Evolutionary conservation across 306 rosid species (phyloP).

Genomic region (Begonia masoniana): DNA sequence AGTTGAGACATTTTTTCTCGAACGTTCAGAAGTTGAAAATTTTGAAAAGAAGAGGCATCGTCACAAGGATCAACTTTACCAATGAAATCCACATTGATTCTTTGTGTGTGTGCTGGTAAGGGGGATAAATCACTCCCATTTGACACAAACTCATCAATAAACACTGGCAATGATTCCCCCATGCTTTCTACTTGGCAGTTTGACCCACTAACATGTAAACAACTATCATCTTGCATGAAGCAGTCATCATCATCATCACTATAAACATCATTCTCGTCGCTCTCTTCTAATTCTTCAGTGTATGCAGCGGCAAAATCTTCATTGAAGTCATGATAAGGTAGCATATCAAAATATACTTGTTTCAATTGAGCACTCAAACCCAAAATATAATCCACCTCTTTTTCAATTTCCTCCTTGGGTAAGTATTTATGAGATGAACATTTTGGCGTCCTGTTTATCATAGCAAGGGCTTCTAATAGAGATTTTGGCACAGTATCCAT

Average conservation of each 20-base stretch:
- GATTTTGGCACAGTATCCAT: slow-evolving; percentile 51
- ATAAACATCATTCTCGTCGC: slow-evolving; percentile 30
- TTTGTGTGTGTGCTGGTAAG: slow-evolving; percentile 3
- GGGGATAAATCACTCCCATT: slow-evolving; percentile 10
- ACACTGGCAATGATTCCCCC: slow-evolving; percentile 36
- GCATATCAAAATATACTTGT: slow-evolving; percentile 47
- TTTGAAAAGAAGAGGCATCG: background rate
- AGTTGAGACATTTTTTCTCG: background rate
- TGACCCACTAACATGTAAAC: slow-evolving; percentile 13
- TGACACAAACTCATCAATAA: slow-evolving; percentile 9
- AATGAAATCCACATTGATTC: slow-evolving; percentile 8
- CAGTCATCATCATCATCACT: slow-evolving; percentile 9
- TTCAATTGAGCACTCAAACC: slow-evolving; percentile 58
- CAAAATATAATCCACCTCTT: slow-evolving; percentile 50
- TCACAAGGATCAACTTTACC: slow-evolving; percentile 4
- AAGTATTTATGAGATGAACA: slow-evolving; percentile 4
- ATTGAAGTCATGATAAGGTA: slow-evolving; percentile 41
- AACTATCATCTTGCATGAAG: slow-evolving; percentile 13
- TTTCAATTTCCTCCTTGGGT: slow-evolving; percentile 32
- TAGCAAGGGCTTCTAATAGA: slow-evolving; percentile 31
- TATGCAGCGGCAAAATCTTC: slow-evolving; percentile 56
- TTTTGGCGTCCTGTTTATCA: slow-evolving; percentile 30
- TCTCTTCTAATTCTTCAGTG: slow-evolving; percentile 53
- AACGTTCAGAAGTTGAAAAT: background rate
- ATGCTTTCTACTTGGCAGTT: slow-evolving; percentile 34